Base-by-base conservation (phyloP, 208 protist genomes). In the Lotmaria passim region DNA sequence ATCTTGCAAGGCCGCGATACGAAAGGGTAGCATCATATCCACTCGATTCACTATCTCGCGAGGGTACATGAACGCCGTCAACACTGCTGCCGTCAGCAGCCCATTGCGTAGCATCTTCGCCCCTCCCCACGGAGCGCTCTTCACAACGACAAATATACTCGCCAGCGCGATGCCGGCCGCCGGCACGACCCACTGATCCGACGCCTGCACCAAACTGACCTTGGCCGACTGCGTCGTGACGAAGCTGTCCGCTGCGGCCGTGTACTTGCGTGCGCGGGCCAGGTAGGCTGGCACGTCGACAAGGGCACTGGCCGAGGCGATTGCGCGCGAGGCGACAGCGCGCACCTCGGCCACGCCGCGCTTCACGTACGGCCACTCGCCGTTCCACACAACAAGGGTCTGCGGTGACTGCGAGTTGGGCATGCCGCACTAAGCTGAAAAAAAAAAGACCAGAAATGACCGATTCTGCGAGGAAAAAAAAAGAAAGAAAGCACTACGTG, bases 291-390 rank as follows among this genome's bases (percentile, higher is more conserved):
- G 73, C 15, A 87, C 23, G 64, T 95, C 80, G 3, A 91, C 70
- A 12, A 81, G 58, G 12, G 50, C 47, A 12, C 34, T 69, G 17
- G 83, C 44, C 33, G 71, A 33, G 43, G 26, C 34, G 23, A 63
- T 63, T 30, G 43, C 59, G 24, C 66, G 19, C 24, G 58, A 70
- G n/a, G 47, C 69, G 15, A 50, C 65, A n/a, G 75, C 61, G 12
- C 87, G 78, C 66, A 80, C 74, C 71, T 80, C 60, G 11, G 81
- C 72, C 11, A 92, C 82, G 10, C 80, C 73, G 3, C 70, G 69
- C 70, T 84, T 85, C 47, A 93, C 83, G 64, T 85, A 91, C 30
- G 76, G 75, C 90, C 90, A 95, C 80, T 95, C 90, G 10, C 87
- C 87, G 26, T 69, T 81, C 87, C 90, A 95, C 30, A 91, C 66